These are phyloP conservation scores for Pyrenophora tritici-repentis DNA, from an alignment of 2,329 filamentous ascomycete species.

Conservation along the genomic window DNA sequence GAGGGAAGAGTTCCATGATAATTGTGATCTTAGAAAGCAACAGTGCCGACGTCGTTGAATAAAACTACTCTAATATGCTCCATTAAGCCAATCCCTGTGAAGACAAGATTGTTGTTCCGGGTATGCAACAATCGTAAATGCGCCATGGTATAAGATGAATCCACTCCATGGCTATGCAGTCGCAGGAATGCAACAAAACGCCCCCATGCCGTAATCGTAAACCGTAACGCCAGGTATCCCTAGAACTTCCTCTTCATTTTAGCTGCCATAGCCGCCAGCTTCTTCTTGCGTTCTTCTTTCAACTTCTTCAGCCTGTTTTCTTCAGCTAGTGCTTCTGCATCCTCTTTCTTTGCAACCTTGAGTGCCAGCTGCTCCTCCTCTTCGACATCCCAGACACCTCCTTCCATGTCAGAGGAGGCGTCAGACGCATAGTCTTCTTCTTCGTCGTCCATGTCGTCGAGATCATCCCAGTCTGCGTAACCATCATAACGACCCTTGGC, in stretches of 20 bases:
- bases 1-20: too few species aligned
- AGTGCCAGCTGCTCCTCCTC: constrained; percentile 70
- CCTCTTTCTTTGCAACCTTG: constrained; percentile 67
- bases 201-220: constrained; percentile 33
- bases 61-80: constrained; percentile 23
- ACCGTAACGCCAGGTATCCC: constrained; percentile 32
- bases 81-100: constrained; percentile 22
- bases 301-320: constrained; percentile 49
- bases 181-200: constrained; percentile 31
- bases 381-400: constrained; percentile 73
- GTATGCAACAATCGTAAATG: constrained; percentile 25
- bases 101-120: constrained; percentile 21
- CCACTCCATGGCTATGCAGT: constrained; percentile 43
- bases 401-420: constrained; percentile 78
- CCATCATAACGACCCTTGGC: constrained; percentile 43
- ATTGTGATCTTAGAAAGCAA: background rate
- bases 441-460: constrained; percentile 57
- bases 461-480: constrained; percentile 48
- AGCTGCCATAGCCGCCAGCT: constrained; percentile 37
- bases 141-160: constrained; percentile 27
- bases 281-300: constrained; percentile 46
- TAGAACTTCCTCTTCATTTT: constrained; percentile 40
- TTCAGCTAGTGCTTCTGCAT: constrained; percentile 66
- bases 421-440: constrained; percentile 69
- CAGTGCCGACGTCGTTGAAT: constrained; percentile 14